These are phyloP conservation scores for Fusarium coicis DNA, from an alignment of 2,329 filamentous ascomycete genomes.

Conservation along the genomic window DNA sequence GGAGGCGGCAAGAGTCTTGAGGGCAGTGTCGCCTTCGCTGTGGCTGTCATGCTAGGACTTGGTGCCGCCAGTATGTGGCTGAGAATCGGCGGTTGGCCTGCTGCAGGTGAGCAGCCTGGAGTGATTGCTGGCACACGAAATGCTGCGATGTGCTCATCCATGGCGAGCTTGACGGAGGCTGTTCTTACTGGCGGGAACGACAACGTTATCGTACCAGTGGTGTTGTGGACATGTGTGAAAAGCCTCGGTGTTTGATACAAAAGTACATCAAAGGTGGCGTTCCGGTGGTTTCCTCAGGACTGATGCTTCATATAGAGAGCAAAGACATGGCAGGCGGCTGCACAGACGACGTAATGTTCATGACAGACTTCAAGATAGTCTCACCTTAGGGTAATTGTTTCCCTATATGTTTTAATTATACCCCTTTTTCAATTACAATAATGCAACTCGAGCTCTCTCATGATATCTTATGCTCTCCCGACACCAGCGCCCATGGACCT, in stretches of 20 bases:
- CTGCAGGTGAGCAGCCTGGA: slow-evolving; percentile 55
- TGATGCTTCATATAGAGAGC: slow-evolving; percentile 17
- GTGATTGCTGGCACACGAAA: slow-evolving; percentile 65
- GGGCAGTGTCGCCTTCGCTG: slow-evolving; percentile 83
- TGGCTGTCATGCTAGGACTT: slow-evolving; percentile 81
- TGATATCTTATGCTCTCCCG: not conserved
- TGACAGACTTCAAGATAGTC: slow-evolving; percentile 20
- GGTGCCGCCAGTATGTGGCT: slow-evolving; percentile 79
- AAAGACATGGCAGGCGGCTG: slow-evolving; percentile 7
- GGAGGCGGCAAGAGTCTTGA: slow-evolving; percentile 96
- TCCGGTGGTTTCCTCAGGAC: slow-evolving; percentile 2
- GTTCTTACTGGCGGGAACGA: slow-evolving; percentile 97
- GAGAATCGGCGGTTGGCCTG: slow-evolving; percentile 78
- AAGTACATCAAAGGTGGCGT: slow-evolving; percentile 25
- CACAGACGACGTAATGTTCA: slow-evolving; percentile 40
- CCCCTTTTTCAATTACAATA: slow-evolving; percentile 16
- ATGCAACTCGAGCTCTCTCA: slow-evolving; percentile 1
- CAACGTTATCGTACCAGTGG: slow-evolving; percentile 95
- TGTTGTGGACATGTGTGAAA: slow-evolving; percentile 92
- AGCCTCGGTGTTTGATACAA: slow-evolving; percentile 68
- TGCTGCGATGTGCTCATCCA: slow-evolving; percentile 75
- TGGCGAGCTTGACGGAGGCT: slow-evolving; percentile 92
- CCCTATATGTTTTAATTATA: slow-evolving; percentile 27
- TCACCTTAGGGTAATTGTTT: not conserved
- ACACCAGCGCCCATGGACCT: slow-evolving; percentile 20